Conservation (phyloP, 2,329 filamentous ascomycete species). For the Cladosporium velox region DNA sequence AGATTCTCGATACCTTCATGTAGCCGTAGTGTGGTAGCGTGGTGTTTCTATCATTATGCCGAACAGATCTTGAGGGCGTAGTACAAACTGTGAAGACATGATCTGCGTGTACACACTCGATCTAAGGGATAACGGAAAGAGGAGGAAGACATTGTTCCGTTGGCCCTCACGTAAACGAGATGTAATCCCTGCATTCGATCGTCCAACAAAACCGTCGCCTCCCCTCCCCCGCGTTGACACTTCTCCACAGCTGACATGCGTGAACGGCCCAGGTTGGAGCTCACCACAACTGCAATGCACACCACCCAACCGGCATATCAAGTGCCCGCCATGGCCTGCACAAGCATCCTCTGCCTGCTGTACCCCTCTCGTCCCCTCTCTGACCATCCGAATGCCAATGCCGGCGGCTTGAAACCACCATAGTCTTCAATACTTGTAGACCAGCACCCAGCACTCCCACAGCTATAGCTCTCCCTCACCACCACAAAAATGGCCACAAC, state of each 20-base stretch:
- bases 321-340: constrained; percentile 17
- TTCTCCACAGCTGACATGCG: constrained; percentile 11
- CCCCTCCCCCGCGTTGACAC: neutral
- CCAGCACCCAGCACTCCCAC: neutral
- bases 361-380: constrained; percentile 13
- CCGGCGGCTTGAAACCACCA: neutral
- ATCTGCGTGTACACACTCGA: neutral
- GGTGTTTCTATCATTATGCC: neutral
- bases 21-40: neutral
- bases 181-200: neutral
- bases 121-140: neutral
- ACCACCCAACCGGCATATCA: neutral
- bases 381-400: neutral
- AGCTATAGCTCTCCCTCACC: neutral
- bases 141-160: neutral
- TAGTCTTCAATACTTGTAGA: neutral
- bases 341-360: neutral
- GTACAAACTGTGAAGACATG: neutral
- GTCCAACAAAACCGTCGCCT: neutral
- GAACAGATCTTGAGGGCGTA: neutral
- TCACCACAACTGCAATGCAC: neutral
- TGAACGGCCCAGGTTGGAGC: neutral
- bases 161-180: neutral
- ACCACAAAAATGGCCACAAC: constrained; percentile 26
- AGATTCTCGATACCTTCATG: neutral